Evolutionary conservation across 805 yeast species (phyloP).

Genomic region (Wickerhamomyces hampshirensis): DNA sequence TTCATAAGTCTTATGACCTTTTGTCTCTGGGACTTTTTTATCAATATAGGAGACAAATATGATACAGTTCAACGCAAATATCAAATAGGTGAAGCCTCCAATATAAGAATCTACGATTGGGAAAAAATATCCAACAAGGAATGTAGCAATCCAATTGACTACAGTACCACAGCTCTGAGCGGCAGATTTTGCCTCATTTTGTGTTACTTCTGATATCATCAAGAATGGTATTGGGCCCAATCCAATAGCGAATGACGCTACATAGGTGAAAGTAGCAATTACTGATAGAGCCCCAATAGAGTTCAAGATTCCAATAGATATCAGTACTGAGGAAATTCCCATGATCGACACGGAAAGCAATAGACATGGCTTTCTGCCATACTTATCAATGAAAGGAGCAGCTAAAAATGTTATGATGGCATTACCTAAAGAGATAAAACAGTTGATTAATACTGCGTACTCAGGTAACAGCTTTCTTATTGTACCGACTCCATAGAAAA

Average conservation of each 20-base stretch:
- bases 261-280: conserved; percentile 63
- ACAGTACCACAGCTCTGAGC: conserved; percentile 94
- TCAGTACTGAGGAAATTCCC: conserved; percentile 57
- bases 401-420: conserved; percentile 68
- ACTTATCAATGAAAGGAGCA: conserved; percentile 68
- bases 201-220: conserved; percentile 84
- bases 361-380: conserved; percentile 74
- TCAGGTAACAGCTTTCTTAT: conserved; percentile 68
- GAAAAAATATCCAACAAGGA: conserved; percentile 72
- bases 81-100: conserved; percentile 75
- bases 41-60: conserved; percentile 44
- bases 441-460: conserved; percentile 66
- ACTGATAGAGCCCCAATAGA: conserved; percentile 48
- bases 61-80: conserved; percentile 60
- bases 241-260: conserved; percentile 85
- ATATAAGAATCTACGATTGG: conserved; percentile 61
- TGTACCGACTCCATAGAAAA: conserved; percentile 89
- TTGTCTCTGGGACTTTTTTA: conserved; percentile 67
- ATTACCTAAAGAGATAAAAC: conserved; percentile 71
- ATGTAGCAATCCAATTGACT: conserved; percentile 89
- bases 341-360: conserved; percentile 61
- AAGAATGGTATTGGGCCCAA: conserved; percentile 95
- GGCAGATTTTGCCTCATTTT: conserved; percentile 66
- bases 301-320: conserved; percentile 61
- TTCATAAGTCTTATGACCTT: conserved; percentile 53